phyloP scores from a whole-genome alignment of 148 eudicot genomes.

The Spergularia bocconei region DNA sequence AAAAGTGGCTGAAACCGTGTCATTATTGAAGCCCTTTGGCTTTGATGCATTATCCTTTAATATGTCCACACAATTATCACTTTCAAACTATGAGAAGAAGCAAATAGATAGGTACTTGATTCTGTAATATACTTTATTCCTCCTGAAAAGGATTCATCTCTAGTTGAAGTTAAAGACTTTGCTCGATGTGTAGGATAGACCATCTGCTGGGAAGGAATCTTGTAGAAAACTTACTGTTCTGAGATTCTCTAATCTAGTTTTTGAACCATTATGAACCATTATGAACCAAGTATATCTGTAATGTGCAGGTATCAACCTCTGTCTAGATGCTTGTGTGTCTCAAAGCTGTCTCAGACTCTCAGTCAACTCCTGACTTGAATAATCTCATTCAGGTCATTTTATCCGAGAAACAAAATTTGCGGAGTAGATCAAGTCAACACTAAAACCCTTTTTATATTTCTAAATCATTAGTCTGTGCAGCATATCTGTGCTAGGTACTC shows the following conservation, averaged over 20 bases:
- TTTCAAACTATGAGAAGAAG: conserved; percentile 31
- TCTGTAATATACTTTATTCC: too few species aligned
- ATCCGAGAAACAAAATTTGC: conserved; percentile 25
- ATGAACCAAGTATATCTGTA: conserved; percentile 29
- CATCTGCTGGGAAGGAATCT: conserved; percentile 43
- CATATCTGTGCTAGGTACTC: too few species aligned
- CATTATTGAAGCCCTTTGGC: conserved; percentile 42
- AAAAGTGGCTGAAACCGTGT: conserved; percentile 40
- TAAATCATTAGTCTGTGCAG: neutral
- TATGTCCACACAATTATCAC: conserved; percentile 27
- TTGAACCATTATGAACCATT: conserved; percentile 37
- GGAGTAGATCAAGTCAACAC: conserved; percentile 26
- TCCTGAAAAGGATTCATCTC: too few species aligned
- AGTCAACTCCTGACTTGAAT: neutral
- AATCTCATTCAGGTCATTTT: conserved; percentile 23
- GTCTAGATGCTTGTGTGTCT: neutral
- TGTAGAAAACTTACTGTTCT: conserved; percentile 41
- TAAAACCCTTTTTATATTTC: neutral
- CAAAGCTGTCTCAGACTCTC: too few species aligned
- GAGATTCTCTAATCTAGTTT: conserved; percentile 42
- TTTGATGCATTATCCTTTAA: conserved; percentile 28
- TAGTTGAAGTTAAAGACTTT: neutral
- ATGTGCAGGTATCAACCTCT: conserved; percentile 27
- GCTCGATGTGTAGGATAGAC: conserved; percentile 28
- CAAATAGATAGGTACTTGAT: conserved; percentile 30